Base-by-base conservation (phyloP, 192 early-diverging fungal species). In the Glomus cerebriforme region DNA sequence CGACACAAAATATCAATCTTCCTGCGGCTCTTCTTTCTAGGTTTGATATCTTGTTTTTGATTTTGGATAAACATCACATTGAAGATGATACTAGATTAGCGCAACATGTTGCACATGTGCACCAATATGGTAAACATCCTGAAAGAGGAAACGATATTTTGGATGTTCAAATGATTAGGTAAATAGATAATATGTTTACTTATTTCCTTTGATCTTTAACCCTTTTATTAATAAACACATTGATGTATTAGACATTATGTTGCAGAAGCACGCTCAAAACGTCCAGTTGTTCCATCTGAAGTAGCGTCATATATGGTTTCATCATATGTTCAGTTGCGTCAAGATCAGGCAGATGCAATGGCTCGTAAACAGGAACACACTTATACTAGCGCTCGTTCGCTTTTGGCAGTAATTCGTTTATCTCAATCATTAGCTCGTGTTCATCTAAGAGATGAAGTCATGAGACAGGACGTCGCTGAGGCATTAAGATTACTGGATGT, bases 1-100 rank as follows among this genome's bases (percentile, higher is more conserved):
- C 97, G 29, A 92, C 93, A 39, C 93, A 98, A 77, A 99, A 99
- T 84, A 98, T 99, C 87, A 98, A 98, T 79, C 88, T 99, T 65
- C 97, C 97, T 3, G 95, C 96, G 8, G 96, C 98, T 37, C 87
- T 99, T 64, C 86, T 99, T 29, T 94, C 92, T 27, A 93, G 98
- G 81, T 99, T 95, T 81, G 96, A 97, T 83, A 90, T 97, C 63
- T 82, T 97, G 79, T 97, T 96, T 82, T 87, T 97, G 79, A 92
- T 97, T 79, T 88, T 96, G 26, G 96, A 97, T 84, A 93, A 87
- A n/a, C 93, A 94, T 27, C 91, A 87, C 79, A 81, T 89, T 62
- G 93, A 94, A 49, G 89, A 89, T 81, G 96, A 97, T 80, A 80
- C 92, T 35, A 83, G 84, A 83, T 87, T 96, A n/a, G 95, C 96